phyloP scores from a whole-genome alignment of 1,284 basidiomycete species.

The Stygiomarasmius scandens region DNA sequence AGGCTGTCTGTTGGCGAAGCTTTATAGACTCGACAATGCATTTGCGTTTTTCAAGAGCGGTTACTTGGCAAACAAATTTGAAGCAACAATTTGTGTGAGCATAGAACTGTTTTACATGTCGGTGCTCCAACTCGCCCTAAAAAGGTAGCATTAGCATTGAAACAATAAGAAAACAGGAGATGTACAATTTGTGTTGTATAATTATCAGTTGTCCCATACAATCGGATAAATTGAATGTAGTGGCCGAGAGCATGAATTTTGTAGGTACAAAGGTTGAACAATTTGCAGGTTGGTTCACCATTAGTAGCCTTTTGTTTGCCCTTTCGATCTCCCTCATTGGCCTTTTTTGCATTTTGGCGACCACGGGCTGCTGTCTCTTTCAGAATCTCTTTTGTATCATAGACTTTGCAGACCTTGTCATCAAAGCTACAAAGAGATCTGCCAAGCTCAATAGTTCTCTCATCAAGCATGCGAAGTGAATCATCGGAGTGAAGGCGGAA shows the following conservation, averaged over 20 bases:
- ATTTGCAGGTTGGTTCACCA: not conserved
- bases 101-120: not conserved
- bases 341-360: not conserved
- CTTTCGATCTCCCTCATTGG: not conserved
- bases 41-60: not conserved
- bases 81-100: not conserved
- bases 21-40: not conserved
- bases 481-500: conserved; percentile 2
- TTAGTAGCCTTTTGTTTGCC: not conserved
- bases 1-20: not conserved
- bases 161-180: not conserved
- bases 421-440: not conserved
- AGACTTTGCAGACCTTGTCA: not conserved
- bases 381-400: not conserved
- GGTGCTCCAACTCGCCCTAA: not conserved
- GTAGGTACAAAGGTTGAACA: not conserved
- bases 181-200: not conserved
- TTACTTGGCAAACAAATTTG: not conserved
- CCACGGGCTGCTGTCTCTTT: not conserved
- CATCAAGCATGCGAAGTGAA: not conserved
- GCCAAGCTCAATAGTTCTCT: not conserved
- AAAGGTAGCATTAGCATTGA: not conserved
- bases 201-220: no score
- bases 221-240: not conserved
- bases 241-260: not conserved